Evolutionary conservation across 2,329 filamentous ascomycete genomes (phyloP).

Genomic region (Pleurostoma richardsiae): DNA sequence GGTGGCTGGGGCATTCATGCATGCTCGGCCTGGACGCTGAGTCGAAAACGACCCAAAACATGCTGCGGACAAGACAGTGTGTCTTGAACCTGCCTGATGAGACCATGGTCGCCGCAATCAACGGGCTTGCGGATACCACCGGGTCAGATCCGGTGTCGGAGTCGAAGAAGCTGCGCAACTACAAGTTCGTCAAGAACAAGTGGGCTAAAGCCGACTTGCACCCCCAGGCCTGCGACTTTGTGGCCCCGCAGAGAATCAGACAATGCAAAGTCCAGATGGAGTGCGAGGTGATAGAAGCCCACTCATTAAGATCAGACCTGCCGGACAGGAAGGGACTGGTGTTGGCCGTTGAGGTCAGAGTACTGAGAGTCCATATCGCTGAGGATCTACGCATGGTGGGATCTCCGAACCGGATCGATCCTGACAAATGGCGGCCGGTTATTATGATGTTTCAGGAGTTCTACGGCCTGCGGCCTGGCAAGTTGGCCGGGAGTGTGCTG

Average conservation of each 20-base stretch:
- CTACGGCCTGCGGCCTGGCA: constrained; percentile 27
- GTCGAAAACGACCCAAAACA: constrained; percentile 31
- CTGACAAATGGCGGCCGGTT: constrained; percentile 35
- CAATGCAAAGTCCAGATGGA: constrained; percentile 39
- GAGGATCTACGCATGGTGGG: constrained; percentile 27
- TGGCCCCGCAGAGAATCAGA: constrained; percentile 24
- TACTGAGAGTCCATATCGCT: constrained; percentile 27
- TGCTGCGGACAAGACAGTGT: constrained; percentile 33
- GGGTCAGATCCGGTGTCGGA: constrained; percentile 19
- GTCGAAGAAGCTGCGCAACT: constrained; percentile 22
- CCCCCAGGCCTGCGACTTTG: constrained; percentile 23
- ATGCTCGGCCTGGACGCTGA: constrained; percentile 30
- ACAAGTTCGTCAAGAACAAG: constrained; percentile 32
- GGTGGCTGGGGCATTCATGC: constrained; percentile 36
- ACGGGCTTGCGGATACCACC: constrained; percentile 31
- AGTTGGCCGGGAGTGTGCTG: constrained; percentile 14
- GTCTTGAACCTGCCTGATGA: constrained; percentile 34
- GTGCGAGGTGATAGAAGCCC: constrained; percentile 23
- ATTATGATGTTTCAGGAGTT: constrained; percentile 39
- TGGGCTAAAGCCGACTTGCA: constrained; percentile 26
- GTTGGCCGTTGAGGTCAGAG: constrained; percentile 27
- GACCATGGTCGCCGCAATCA: constrained; percentile 24
- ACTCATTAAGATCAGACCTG: constrained; percentile 25
- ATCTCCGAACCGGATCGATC: constrained; percentile 30
- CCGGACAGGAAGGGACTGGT: constrained; percentile 20